phyloP scores from a whole-genome alignment of 495 filamentous ascomycete species.

The Hypoxylon trugodes region DNA sequence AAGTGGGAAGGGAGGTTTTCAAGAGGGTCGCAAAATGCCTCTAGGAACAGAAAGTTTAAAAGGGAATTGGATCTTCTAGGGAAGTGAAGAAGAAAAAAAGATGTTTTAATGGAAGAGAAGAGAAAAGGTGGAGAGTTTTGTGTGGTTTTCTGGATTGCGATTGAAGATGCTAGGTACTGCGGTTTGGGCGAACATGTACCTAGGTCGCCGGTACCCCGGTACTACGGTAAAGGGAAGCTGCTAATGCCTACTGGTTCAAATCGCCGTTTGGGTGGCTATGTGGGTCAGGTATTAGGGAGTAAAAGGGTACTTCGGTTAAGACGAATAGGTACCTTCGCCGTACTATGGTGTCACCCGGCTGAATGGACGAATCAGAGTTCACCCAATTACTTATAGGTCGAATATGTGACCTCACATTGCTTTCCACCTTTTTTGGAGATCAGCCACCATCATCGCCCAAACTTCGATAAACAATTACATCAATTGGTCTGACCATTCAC shows the following conservation, averaged over 20 bases:
- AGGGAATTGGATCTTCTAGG: constrained; percentile 21
- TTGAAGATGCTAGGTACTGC: constrained; percentile 36
- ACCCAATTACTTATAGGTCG: constrained; percentile 40
- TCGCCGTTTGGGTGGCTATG: constrained; percentile 28
- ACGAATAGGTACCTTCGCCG: constrained; percentile 35
- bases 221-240: constrained; percentile 43
- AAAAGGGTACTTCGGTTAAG: constrained; percentile 43
- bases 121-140: constrained; percentile 44
- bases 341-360: constrained; percentile 35
- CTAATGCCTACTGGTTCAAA: constrained; percentile 38
- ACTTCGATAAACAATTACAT: constrained; percentile 25
- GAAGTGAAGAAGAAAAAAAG: constrained; percentile 28
- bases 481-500: too few relatives aligned
- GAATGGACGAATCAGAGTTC: constrained; percentile 45
- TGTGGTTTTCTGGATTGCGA: constrained; percentile 44
- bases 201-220: constrained; percentile 36
- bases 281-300: constrained; percentile 22
- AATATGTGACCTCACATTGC: constrained; percentile 40
- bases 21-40: constrained; percentile 23
- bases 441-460: constrained; percentile 18
- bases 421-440: constrained; percentile 9
- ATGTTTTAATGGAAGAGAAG: constrained; percentile 35
- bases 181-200: constrained; percentile 23
- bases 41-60: constrained; percentile 19
- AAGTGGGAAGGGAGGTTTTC: constrained; percentile 2